Evolutionary conservation across 495 filamentous ascomycete genomes (phyloP), one percentile per base, ranked within the genome.

Genomic region (Neurospora sublineolata): DNA sequence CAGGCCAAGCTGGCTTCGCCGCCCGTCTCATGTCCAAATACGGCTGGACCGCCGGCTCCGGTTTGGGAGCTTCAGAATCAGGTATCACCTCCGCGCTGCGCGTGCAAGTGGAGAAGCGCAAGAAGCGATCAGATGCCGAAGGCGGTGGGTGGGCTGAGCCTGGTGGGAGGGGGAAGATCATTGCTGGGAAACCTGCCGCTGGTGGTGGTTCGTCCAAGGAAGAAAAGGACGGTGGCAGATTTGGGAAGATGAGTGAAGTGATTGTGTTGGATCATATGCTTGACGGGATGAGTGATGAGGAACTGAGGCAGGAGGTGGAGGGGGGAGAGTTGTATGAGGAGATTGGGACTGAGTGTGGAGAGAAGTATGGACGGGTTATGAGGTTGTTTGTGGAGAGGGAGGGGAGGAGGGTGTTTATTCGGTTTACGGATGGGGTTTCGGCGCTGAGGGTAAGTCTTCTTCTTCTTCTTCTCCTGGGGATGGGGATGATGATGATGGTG

Each of bases 361-460:
- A 92, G 67, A 92, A 94, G 86, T 99, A 97, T 79, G 95, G 95
- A 11, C 85, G 86, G 30, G 93, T 99, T 3, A 93, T 97, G 82
- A 82, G 93, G 74, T 86, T 99, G 20, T 90, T 88, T 75, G 90
- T 97, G 44, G 84, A 92, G 73, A 80, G 81, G 39, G 81, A 81
- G 16, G 84, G 81, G 3, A 79, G 82, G 14, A 82, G 85, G 23
- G 94, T 98, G 18, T 99, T 95, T 82, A 91, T 99, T 75, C 91
- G 94, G 80, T 99, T 98, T 77, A 92, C 90, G 0, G 90, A 89
- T 73, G 86, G 87, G 75, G 80, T 97, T 68, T 93, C 89, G 52
- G 95, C 93, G 52, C 77, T 97, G 71, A 86, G 92, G 82, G 93
- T 94, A 83, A 80, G 89, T 85, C 70, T 27, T 36, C 20, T 18